A percentile compares a stretch with the other conserved stretches of the same genome.
Conservation (phyloP, 2,329 filamentous ascomycete genomes). For the Gaeumannomyces tritici region DNA sequence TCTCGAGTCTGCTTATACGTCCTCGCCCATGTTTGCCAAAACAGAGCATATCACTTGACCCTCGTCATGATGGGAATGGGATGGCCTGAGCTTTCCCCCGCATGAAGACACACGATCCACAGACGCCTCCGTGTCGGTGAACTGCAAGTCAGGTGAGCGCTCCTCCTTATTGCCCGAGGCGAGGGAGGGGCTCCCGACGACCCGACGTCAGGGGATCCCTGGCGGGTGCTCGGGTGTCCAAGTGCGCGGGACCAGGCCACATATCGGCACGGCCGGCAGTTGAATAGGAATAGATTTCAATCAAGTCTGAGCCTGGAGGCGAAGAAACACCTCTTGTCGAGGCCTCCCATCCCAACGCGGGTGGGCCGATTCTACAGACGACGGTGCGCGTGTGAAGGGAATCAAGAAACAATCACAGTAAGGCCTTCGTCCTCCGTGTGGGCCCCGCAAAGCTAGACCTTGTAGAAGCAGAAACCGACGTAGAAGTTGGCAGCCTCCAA, state of each 20-base stretch:
- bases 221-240: not conserved
- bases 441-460: conserved; percentile 48
- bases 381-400: not conserved
- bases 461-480: conserved; percentile 93
- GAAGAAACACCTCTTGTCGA: not conserved
- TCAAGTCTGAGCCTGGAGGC: not conserved
- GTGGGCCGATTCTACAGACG: not conserved
- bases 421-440: not conserved
- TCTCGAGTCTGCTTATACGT: not conserved
- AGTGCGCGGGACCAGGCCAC: not conserved
- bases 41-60: too few species aligned
- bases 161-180: not conserved
- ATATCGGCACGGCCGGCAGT: not conserved
- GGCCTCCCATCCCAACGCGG: not conserved
- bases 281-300: not conserved
- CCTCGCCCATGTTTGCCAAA: too few species aligned
- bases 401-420: not conserved
- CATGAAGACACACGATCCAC: not conserved
- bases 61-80: not conserved
- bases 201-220: not conserved
- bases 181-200: not conserved
- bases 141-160: not conserved
- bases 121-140: not conserved
- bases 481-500: conserved; percentile 91
- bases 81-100: not conserved